Base-by-base conservation (phyloP, 495 filamentous ascomycete genomes). In the Daldinia decipiens region DNA sequence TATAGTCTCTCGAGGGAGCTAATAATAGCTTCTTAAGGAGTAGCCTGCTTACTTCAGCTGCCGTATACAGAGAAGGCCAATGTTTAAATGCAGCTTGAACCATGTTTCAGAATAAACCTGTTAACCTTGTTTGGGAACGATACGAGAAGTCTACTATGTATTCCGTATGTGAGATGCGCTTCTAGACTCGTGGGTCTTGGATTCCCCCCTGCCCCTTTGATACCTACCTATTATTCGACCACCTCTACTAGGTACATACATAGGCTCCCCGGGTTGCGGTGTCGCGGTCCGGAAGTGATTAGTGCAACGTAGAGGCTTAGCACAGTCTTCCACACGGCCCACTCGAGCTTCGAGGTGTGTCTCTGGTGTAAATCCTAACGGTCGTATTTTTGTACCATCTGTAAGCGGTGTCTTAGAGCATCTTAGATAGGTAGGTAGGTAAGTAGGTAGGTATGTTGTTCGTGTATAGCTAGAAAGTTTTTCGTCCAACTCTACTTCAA, bases 71-170 rank as follows among this genome's bases (percentile, higher is more conserved):
- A 13, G 56, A 59, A 43, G 19, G 5, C 31, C 3, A 43, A 60
- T 31, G 65, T 72, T 68, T 39, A 57, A 58, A 57, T 68, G 56
- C 65, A 64, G 55, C 38, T 55, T 43, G 47, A 68, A 62, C 59
- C 70, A 68, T 68, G 70, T 72, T 72, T 72, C 70, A 72, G 60
- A 58, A 61, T 47, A 62, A 52, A 56, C 67, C 64, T 61, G 55
- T 51, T 24, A 64, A 65, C 55, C 59, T 50, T 61, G 54, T 72
- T 31, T 65, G 55, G 55, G 64, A 54, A 72, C 38, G 55, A 64
- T 59, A 65, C 61, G 61, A 65, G 60, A 56, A 72, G 59, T 72
- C 59, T 72, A 24, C 43, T 47, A 47, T 47, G 43, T 47, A 47
- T n/a, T n/a, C n/a, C n/a, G n/a, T n/a, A n/a, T n/a, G n/a, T n/a